Base-by-base conservation (phyloP, 192 early-diverging fungal genomes). In the Coemansia sp. region DNA sequence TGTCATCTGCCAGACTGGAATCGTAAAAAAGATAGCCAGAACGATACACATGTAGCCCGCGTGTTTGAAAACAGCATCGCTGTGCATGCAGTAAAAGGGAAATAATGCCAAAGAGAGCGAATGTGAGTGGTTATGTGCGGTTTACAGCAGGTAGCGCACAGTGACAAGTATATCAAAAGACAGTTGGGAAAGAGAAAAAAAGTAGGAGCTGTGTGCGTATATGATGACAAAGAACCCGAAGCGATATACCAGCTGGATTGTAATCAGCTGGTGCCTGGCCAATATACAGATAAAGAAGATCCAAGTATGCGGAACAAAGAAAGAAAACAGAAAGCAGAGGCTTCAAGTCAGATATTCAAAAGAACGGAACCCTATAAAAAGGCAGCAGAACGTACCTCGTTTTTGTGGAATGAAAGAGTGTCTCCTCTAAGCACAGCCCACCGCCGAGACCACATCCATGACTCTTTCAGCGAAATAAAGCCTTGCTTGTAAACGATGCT, bases 371-470 rank as follows among this genome's bases (percentile, higher is more conserved):
- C 58, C 8, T 32, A 64, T 37, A 51, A 64, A 51, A 20, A 55
- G 37, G 43, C 41, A 41, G n/a, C 15, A 60, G 2, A 33, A 79
- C 81, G 72, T 84, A 96, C 96, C 90, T 97, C 96, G 81, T 93
- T 97, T 51, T 91, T 86, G 83, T 97, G 95, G 63, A 98, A 93
- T 32, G 94, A 94, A 60, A 98, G 86, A 4, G 96, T 96, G 74
- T 90, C 89, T 75, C 93, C 92, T 66, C 93, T 88, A 32, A 99
- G 84, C 9, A 97, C 84, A 60, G 92, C 88, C 88, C 92, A 97
- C 68, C 96, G 81, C 81, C 95, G 96, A 52, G 92, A 93, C 97
- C 97, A 99, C 72, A 99, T 90, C 84, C 95, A 99, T 55, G 91
- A 88, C 63, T 99, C 96, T 85, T 96, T 96, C 37, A 83, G 61